Conservation (phyloP, 495 filamentous ascomycete genomes). For the Trichoderma asperelloides region DNA sequence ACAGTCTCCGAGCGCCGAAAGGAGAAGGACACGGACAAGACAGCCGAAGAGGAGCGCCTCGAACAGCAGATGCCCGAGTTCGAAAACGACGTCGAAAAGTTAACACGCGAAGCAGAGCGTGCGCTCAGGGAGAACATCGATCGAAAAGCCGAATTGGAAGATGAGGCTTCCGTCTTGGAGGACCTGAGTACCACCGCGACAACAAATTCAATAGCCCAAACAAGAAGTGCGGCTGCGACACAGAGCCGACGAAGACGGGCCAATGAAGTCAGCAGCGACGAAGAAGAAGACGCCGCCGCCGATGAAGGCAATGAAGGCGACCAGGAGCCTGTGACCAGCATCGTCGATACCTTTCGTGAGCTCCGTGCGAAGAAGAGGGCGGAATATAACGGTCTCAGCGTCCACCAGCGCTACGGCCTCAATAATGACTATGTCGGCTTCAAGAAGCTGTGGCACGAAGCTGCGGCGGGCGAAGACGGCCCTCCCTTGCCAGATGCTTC, state of each 20-base stretch:
- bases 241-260: constrained; percentile 32
- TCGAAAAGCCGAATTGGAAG: constrained; percentile 36
- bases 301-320: constrained; percentile 16
- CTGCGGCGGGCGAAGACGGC: constrained; percentile 55
- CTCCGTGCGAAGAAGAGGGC: constrained; percentile 15
- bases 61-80: constrained; percentile 28
- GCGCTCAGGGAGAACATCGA: constrained; percentile 38
- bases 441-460: constrained; percentile 68
- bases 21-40: constrained; percentile 27
- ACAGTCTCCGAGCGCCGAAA: constrained; percentile 26
- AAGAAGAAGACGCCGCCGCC: constrained; percentile 20
- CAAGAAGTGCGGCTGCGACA: constrained; percentile 12
- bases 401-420: constrained; percentile 51
- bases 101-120: constrained; percentile 32
- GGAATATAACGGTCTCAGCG: constrained; percentile 30
- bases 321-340: not conserved
- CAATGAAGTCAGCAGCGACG: constrained; percentile 5
- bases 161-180: constrained; percentile 30
- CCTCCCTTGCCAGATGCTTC: constrained; percentile 57
- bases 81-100: constrained; percentile 27
- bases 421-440: constrained; percentile 76
- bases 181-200: constrained; percentile 27
- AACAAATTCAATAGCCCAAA: constrained; percentile 11
- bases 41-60: constrained; percentile 28
- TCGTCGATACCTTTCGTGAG: not conserved